Conservation (phyloP, 108 stramenopile genomes). For the Nitzschia inconspicua region DNA sequence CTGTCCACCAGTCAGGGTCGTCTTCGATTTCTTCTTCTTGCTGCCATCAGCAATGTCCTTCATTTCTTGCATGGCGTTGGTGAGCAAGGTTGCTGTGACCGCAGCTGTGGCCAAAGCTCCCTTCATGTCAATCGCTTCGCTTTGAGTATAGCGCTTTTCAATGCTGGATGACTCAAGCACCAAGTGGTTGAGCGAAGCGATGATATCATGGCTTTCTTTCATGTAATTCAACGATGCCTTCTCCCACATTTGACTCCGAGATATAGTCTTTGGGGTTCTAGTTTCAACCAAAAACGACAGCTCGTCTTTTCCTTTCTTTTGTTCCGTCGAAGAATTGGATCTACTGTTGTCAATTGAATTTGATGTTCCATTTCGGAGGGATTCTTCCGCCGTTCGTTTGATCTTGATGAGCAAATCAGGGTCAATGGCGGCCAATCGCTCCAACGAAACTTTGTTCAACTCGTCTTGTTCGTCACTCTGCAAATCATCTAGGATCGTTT, state of each 20-base stretch:
- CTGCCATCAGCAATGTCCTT: conserved; percentile 19
- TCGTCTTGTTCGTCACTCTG: conserved; percentile 70
- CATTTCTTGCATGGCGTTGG: conserved; percentile 24
- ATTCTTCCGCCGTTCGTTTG: conserved; percentile 58
- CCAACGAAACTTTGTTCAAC: conserved; percentile 80
- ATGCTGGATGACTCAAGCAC: conserved; percentile 40
- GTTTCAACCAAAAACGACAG: conserved; percentile 41
- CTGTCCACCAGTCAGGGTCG: background rate
- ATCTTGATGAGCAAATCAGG: conserved; percentile 68
- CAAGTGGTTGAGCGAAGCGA: conserved; percentile 47
- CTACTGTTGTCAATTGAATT: background rate
- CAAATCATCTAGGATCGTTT: conserved; percentile 73
- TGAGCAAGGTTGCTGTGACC: conserved; percentile 34
- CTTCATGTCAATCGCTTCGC: conserved; percentile 43
- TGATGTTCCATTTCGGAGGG: conserved; percentile 35
- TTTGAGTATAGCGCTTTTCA: conserved; percentile 35
- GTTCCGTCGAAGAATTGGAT: conserved; percentile 10
- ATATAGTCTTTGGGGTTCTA: conserved; percentile 27
- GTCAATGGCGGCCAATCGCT: conserved; percentile 80
- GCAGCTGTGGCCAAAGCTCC: conserved; percentile 33
- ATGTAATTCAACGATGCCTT: conserved; percentile 54
- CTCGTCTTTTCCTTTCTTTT: no score
- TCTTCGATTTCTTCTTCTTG: conserved; percentile 7
- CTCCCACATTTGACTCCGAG: conserved; percentile 56
- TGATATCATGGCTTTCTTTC: conserved; percentile 50